phyloP scores from a whole-genome alignment of 495 filamentous ascomycete species.

The Parmelia sp. region DNA sequence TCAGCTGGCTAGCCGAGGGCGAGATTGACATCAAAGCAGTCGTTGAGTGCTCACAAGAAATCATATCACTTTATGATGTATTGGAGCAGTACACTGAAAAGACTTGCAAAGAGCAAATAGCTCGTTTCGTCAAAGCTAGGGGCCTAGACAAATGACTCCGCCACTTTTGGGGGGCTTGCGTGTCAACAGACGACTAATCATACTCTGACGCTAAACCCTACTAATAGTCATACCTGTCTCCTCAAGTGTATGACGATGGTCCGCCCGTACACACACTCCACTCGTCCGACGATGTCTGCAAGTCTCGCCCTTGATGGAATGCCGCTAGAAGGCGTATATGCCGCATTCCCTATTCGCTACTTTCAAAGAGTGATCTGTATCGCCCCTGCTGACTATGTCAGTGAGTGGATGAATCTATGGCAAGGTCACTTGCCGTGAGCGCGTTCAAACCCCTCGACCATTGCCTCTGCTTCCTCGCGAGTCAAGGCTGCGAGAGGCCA shows the following conservation, averaged over 20 bases:
- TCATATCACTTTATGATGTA: slow-evolving; percentile 89
- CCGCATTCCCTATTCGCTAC: not conserved
- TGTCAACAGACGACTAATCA: too few relatives aligned
- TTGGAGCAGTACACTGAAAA: slow-evolving; percentile 90
- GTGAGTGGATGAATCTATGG: not conserved
- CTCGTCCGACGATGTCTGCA: not conserved
- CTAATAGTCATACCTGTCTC: not conserved
- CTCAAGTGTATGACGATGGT: not conserved
- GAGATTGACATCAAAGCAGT: slow-evolving; percentile 87
- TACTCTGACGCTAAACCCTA: not conserved
- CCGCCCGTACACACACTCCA: not conserved
- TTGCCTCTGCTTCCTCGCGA: not conserved
- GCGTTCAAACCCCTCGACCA: not conserved
- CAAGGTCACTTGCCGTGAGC: not conserved
- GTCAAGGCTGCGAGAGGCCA: not conserved
- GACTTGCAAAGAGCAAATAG: slow-evolving; percentile 67
- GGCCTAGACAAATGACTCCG: slow-evolving; percentile 63
- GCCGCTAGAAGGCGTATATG: not conserved
- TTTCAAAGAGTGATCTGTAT: not conserved
- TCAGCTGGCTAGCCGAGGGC: slow-evolving; percentile 85
- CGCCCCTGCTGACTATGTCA: not conserved
- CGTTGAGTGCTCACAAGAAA: slow-evolving; percentile 89
- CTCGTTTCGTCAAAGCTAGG: slow-evolving; percentile 74
- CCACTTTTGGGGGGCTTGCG: not conserved
- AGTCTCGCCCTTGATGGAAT: not conserved